phyloP scores from a whole-genome alignment of 345 rosid genomes.

The Gossypium raimondii region DNA sequence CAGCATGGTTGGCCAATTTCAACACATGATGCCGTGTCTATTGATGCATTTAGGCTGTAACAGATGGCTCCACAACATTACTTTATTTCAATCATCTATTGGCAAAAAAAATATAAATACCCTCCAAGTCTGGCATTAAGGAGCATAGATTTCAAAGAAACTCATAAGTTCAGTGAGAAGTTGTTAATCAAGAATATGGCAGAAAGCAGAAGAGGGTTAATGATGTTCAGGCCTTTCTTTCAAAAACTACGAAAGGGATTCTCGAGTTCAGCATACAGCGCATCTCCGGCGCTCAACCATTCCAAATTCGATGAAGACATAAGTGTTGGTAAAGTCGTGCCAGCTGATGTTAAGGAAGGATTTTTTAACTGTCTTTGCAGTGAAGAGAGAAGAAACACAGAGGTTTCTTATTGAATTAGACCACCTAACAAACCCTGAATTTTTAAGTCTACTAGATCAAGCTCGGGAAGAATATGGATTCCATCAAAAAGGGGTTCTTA shows the following conservation, averaged over 20 bases:
- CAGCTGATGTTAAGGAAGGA: conserved; percentile 8
- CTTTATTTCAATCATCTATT: background rate
- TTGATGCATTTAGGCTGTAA: background rate
- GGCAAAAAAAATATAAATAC: background rate
- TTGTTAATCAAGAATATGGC: background rate
- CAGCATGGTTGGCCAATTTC: no score
- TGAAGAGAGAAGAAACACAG: conserved; percentile 24
- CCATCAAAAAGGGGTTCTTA: conserved; percentile 30
- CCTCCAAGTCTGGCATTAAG: background rate
- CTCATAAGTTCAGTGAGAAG: background rate
- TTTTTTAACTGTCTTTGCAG: conserved; percentile 10
- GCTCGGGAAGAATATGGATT: conserved; percentile 34
- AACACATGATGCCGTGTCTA: background rate
- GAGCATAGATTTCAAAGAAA: background rate
- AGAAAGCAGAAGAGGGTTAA: conserved; percentile 7
- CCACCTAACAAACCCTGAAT: conserved; percentile 27
- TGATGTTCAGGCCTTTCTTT: conserved; percentile 3
- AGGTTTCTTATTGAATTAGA: conserved; percentile 28
- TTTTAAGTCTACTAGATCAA: conserved; percentile 29
- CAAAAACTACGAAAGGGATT: conserved; percentile 1
- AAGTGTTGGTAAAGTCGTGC: background rate
- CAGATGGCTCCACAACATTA: background rate
- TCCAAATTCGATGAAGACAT: background rate
- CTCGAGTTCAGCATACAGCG: background rate
- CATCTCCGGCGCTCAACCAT: background rate